Conservation (phyloP, 306 rosid genomes). For the Acacia melanoxylon region DNA sequence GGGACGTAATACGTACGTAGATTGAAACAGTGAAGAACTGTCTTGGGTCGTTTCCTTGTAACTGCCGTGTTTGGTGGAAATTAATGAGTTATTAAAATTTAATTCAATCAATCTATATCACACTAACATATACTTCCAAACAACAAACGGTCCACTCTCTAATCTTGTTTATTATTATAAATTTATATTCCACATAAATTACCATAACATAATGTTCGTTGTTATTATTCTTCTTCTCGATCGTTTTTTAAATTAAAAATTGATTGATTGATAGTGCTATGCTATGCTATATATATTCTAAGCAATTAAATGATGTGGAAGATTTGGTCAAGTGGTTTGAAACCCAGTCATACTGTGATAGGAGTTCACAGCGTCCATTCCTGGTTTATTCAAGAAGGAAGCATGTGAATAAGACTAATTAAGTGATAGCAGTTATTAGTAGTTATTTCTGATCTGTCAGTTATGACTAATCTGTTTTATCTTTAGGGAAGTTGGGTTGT, state of each 20-base stretch:
- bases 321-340: slow-evolving; percentile 35
- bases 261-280: slow-evolving; percentile 16
- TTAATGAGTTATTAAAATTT: neutral
- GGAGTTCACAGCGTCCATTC: too few relatives aligned
- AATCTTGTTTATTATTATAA: neutral
- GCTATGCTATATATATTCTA: neutral
- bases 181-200: neutral
- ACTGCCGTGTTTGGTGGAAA: slow-evolving; percentile 30
- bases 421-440: too few relatives aligned
- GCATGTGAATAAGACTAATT: too few relatives aligned
- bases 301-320: slow-evolving; percentile 20
- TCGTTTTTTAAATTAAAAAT: neutral
- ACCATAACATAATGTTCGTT: slow-evolving; percentile 1
- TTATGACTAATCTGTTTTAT: too few relatives aligned
- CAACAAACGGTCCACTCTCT: slow-evolving; percentile 16
- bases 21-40: slow-evolving; percentile 20
- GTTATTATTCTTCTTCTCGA: neutral
- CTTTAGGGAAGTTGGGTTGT: too few relatives aligned
- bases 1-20: neutral
- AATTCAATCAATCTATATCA: slow-evolving; percentile 31
- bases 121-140: slow-evolving; percentile 21
- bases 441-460: too few relatives aligned
- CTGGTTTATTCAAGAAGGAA: too few relatives aligned
- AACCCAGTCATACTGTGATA: neutral
- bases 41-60: slow-evolving; percentile 18